phyloP scores from a whole-genome alignment of 257 asterid genomes.

The Nicotiana sylvestris region DNA sequence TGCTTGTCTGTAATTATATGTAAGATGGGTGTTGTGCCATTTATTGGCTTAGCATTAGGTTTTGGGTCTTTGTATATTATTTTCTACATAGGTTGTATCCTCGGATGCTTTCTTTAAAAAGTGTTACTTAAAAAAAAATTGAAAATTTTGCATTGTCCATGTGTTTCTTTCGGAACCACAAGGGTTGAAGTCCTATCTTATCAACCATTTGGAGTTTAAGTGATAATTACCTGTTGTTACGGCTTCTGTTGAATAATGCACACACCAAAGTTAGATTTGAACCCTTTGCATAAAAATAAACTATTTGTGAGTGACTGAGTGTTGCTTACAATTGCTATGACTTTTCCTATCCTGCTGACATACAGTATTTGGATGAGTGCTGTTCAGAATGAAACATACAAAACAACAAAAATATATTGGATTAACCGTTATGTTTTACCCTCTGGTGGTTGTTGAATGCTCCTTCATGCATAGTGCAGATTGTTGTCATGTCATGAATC shows the following conservation, averaged over 20 bases:
- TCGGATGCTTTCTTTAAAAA: not conserved
- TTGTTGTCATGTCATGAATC: constrained; percentile 5
- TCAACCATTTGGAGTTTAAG: not conserved
- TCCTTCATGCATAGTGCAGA: not conserved
- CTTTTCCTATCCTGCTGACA: not conserved
- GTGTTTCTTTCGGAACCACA: not conserved
- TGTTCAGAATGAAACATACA: not conserved
- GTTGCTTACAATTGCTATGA: not conserved
- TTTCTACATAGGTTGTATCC: not conserved
- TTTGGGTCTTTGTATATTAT: not conserved
- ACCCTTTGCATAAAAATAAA: not conserved
- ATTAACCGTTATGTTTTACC: constrained; percentile 1
- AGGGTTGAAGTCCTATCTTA: not conserved
- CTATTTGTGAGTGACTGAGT: not conserved
- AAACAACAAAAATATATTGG: not conserved
- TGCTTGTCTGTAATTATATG: not conserved
- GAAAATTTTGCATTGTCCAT: not conserved
- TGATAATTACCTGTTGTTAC: not conserved
- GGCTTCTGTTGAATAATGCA: not conserved
- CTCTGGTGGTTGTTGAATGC: constrained; percentile 11
- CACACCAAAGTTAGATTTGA: not conserved
- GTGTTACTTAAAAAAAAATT: not conserved
- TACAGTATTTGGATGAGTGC: not conserved
- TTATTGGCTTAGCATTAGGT: not conserved
- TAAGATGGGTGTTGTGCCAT: not conserved